Conservation (phyloP, 768 basidiomycete genomes). For the Pisolithus marmoratus region DNA sequence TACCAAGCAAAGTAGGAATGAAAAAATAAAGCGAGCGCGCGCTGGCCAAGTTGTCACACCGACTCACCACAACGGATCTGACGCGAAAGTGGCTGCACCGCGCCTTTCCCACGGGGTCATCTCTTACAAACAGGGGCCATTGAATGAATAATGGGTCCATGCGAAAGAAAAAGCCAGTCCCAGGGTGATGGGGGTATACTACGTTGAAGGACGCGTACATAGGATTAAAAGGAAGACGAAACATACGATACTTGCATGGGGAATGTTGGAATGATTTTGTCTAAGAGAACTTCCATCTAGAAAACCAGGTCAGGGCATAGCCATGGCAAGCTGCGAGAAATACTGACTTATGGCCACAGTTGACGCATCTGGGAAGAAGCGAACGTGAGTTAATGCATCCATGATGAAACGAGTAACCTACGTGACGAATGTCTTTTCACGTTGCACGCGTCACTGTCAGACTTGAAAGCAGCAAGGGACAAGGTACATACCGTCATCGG, state of each 20-base stretch:
- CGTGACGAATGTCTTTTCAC: slow-evolving; percentile 78
- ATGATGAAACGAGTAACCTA: slow-evolving; percentile 30
- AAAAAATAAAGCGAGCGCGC: neutral
- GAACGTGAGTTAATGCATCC: slow-evolving; percentile 1
- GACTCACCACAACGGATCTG: neutral
- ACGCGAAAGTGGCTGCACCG: no score
- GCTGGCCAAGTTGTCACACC: neutral
- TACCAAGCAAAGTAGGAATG: neutral
- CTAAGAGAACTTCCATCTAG: slow-evolving; percentile 63
- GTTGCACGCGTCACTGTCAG: neutral
- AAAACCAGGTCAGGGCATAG: neutral
- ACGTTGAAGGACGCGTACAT: slow-evolving; percentile 15
- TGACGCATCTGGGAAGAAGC: slow-evolving; percentile 45
- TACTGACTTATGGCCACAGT: slow-evolving; percentile 55
- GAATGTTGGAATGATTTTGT: neutral
- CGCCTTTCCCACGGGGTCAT: no score
- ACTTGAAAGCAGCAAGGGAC: neutral
- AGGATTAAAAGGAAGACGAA: slow-evolving; percentile 9
- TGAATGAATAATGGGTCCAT: no score
- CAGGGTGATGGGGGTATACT: slow-evolving; percentile 1
- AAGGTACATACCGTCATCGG: slow-evolving; percentile 82
- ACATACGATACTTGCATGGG: neutral
- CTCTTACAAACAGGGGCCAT: no score
- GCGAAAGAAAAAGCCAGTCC: slow-evolving; percentile 1
- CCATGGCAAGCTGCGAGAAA: neutral